A percentile compares a stretch with the other conserved stretches of the same genome.
Conservation (phyloP, 1,284 basidiomycete species). For the Cutaneotrichosporon sp. region DNA sequence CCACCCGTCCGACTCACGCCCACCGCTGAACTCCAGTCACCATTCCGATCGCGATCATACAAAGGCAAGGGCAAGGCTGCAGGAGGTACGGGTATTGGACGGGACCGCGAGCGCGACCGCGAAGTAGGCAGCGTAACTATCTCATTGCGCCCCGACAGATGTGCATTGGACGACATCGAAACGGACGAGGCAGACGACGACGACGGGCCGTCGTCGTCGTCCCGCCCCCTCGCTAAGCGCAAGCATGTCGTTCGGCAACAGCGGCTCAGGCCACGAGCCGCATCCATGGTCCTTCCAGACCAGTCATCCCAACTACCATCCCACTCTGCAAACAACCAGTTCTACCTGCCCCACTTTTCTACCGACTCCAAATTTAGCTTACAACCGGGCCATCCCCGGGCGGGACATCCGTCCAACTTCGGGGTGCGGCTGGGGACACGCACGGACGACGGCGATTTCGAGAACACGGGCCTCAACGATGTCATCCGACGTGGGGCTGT, state of each 20-base stretch:
- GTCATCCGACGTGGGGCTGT: slow-evolving; percentile 36
- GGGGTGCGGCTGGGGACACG: slow-evolving; percentile 43
- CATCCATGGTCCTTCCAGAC: slow-evolving; percentile 25
- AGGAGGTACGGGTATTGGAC: neutral
- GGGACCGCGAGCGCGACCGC: neutral
- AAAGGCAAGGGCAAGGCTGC: neutral
- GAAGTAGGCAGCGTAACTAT: slow-evolving; percentile 34
- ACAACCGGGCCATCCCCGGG: slow-evolving; percentile 2
- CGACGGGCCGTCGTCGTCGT: slow-evolving; percentile 7
- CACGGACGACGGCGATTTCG: slow-evolving; percentile 37
- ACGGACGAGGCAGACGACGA: slow-evolving; percentile 13
- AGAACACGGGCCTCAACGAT: slow-evolving; percentile 40
- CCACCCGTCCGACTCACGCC: neutral
- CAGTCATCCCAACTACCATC: neutral
- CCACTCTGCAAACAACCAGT: slow-evolving; percentile 14
- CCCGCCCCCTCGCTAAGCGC: neutral
- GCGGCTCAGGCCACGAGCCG: slow-evolving; percentile 26
- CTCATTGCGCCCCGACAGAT: slow-evolving; percentile 22
- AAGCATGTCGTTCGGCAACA: no score
- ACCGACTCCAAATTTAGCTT: slow-evolving; percentile 46
- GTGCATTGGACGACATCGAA: slow-evolving; percentile 15
- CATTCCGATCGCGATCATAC: neutral
- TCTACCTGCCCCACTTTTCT: slow-evolving; percentile 45
- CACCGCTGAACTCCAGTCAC: neutral
- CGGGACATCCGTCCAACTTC: slow-evolving; percentile 8